A percentile compares a stretch with the other conserved stretches of the same genome.
Conservation (phyloP, 177 flowering plant genomes). For the Vitis hybrid region DNA sequence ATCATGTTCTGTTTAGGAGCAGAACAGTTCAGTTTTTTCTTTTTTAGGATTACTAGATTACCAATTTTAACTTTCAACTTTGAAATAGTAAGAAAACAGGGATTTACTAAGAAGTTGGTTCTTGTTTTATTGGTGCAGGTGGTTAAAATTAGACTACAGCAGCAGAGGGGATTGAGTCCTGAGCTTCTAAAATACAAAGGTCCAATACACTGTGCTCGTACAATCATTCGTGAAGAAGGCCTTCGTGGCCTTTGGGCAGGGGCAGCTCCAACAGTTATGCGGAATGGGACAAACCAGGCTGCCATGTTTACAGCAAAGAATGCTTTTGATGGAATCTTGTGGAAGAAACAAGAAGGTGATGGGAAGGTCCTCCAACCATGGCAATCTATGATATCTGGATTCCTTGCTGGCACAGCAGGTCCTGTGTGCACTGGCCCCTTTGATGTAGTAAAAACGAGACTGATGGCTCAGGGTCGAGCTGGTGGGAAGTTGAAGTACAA, state of each 20-base stretch:
- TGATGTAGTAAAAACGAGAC: constrained; percentile 95
- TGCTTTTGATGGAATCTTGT: constrained; percentile 66
- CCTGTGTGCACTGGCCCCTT: constrained; percentile 97
- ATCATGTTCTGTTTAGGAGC: no score
- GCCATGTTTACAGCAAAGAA: constrained; percentile 97
- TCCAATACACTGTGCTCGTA: constrained; percentile 86
- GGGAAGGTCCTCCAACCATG: constrained; percentile 82
- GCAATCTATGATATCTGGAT: constrained; percentile 99
- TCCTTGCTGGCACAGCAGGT: constrained; percentile 92
- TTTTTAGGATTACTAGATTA: neutral
- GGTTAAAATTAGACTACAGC: constrained; percentile 94
- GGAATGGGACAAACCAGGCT: constrained; percentile 97
- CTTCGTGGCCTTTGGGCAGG: constrained; percentile 94
- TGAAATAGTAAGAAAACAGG: neutral
- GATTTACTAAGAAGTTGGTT: constrained; percentile 6
- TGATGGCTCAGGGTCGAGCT: constrained; percentile 84
- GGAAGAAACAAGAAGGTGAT: constrained; percentile 96
- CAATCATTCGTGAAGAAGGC: constrained; percentile 87
- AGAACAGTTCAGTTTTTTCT: no score
- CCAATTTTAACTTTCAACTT: neutral
- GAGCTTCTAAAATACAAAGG: constrained; percentile 93
- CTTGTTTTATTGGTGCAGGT: constrained; percentile 53
- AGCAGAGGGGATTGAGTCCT: constrained; percentile 80
- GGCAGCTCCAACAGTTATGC: constrained; percentile 96
- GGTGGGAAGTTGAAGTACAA: constrained; percentile 72